Base-by-base conservation (phyloP, 441 rosid species). In the Erysimum pusillum region DNA sequence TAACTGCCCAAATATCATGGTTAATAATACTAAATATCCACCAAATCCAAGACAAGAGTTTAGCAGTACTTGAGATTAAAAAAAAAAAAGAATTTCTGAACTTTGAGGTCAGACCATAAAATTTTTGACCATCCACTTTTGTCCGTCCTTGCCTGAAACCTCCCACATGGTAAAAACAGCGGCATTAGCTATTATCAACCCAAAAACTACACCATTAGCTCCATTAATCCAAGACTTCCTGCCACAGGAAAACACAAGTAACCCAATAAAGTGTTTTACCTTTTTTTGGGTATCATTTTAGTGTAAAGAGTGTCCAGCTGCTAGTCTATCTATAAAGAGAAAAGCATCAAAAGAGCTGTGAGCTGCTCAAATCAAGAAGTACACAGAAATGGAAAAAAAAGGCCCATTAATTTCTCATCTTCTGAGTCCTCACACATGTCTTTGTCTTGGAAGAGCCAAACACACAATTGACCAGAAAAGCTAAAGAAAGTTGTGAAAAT, bases 121-220 rank as follows among this genome's bases (percentile, higher is more conserved):
- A 82, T 87, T 83, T 7, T 83, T 63, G 46, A 20, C 11, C 96
- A 93, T 90, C 83, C 89, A 91, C 31, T 28, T 28, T 28, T 28
- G 31, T 28, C 31, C 31, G 11, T 22, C 62, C 20, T 8, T 63
- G 80, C 79, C 84, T 10, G 81, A 87, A 71, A 86, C 61, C 63
- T 76, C 76, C 97, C 94, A 90, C 79, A 88, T 76, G 45, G 85
- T 14, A 79, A 87, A 93, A 39, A 91, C 87, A 46, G 81, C 89
- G 78, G 79, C 83, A 79, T 93, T 91, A 65, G 90, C 81, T 63
- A 87, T 28, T 69, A 91, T 78, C 84, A 93, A 79, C 54, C 93
- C 91, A 70, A 84, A 79, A 52, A 93, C 91, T 67, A 85, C 72
- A 52, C 85, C 81, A 78, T 71, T 71, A 81, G 71, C 38, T 58